phyloP scores from a whole-genome alignment of 2,329 filamentous ascomycete genomes.

The Aaosphaeria pasadenensis region DNA sequence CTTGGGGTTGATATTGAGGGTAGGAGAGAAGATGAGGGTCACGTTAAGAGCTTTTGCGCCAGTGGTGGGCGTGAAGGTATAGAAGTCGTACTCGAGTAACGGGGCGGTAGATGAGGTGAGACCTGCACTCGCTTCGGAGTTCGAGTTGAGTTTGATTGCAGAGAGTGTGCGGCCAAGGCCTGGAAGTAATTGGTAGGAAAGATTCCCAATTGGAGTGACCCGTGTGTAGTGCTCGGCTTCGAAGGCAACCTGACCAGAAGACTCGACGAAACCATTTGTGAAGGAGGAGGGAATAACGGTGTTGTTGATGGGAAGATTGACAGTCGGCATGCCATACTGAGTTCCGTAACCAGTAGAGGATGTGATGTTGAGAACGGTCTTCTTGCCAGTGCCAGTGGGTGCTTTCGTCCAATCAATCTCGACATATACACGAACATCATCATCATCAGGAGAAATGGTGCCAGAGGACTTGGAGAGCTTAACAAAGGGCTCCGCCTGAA shows the following conservation, averaged over 20 bases:
- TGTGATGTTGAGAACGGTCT: slow-evolving; percentile 32
- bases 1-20: slow-evolving; percentile 51
- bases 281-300: slow-evolving; percentile 30
- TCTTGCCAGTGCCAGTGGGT: slow-evolving; percentile 20
- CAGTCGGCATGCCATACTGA: slow-evolving; percentile 23
- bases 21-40: slow-evolving; percentile 41
- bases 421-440: slow-evolving; percentile 36
- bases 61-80: slow-evolving; percentile 33
- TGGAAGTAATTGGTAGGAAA: slow-evolving; percentile 27
- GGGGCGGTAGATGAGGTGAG: slow-evolving; percentile 27
- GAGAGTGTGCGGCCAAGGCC: slow-evolving; percentile 36
- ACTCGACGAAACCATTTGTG: slow-evolving; percentile 34
- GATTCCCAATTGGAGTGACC: slow-evolving; percentile 19
- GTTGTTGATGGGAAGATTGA: slow-evolving; percentile 34
- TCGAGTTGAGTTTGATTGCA: slow-evolving; percentile 28
- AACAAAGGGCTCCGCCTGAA: slow-evolving; percentile 36
- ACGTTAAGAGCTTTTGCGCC: slow-evolving; percentile 32
- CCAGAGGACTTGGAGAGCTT: slow-evolving; percentile 31
- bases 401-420: slow-evolving; percentile 34
- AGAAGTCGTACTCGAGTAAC: slow-evolving; percentile 35
- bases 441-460: slow-evolving; percentile 24
- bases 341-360: slow-evolving; percentile 38
- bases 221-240: slow-evolving; percentile 40
- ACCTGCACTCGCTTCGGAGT: slow-evolving; percentile 17
- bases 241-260: slow-evolving; percentile 30